These are phyloP conservation scores for Dissophora ornata DNA, from an alignment of 192 early-diverging fungal genomes.

Conservation along the genomic window DNA sequence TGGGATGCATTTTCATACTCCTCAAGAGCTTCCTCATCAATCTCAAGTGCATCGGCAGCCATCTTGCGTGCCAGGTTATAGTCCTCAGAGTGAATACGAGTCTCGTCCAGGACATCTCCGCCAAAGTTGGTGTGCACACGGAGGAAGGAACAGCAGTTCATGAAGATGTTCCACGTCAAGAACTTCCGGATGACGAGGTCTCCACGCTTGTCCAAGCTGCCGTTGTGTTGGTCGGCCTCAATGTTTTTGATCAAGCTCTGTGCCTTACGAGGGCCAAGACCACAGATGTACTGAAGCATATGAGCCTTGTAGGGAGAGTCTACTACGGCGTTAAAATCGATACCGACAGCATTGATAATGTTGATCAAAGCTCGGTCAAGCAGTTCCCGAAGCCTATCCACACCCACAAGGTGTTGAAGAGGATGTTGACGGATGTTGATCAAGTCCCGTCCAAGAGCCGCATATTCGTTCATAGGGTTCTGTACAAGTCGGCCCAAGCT, in stretches of 20 bases:
- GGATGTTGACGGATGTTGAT: constrained; percentile 80
- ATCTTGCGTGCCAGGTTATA: constrained; percentile 97
- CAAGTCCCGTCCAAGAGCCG: constrained; percentile 73
- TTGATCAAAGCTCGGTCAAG: constrained; percentile 91
- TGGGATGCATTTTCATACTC: constrained; percentile 78
- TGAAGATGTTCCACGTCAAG: constrained; percentile 80
- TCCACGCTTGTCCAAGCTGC: constrained; percentile 62
- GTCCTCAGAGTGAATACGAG: constrained; percentile 95
- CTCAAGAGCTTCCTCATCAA: constrained; percentile 80
- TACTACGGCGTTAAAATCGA: constrained; percentile 89
- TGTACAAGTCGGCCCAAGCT: constrained; percentile 85
- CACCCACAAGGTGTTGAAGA: constrained; percentile 73
- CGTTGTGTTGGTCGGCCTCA: constrained; percentile 54
- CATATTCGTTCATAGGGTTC: constrained; percentile 85
- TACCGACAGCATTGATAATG: constrained; percentile 84
- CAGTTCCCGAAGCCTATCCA: constrained; percentile 71
- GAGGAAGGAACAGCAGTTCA: constrained; percentile 94
- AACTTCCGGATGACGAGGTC: constrained; percentile 76
- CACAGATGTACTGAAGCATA: constrained; percentile 90
- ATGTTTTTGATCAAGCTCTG: constrained; percentile 78
- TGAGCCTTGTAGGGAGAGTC: constrained; percentile 71
- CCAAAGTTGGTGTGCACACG: constrained; percentile 76
- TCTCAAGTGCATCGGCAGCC: constrained; percentile 94
- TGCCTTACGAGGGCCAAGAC: constrained; percentile 94
- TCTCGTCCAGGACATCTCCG: constrained; percentile 90